Conservation (phyloP, 352 stramenopile genomes). For the Globisporangium paroecandrum region DNA sequence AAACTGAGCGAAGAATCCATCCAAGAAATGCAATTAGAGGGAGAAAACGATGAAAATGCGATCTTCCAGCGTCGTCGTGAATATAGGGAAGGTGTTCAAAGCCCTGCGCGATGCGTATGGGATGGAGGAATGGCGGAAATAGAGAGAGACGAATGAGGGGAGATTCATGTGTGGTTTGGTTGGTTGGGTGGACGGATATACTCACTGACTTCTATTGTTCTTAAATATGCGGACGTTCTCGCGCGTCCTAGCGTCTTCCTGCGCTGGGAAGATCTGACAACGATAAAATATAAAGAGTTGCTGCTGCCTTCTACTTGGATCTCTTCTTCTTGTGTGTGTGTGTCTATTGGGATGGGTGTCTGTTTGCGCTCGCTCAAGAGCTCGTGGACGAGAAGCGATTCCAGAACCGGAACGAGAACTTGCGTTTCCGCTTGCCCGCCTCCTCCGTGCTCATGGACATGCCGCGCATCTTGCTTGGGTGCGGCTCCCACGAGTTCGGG, state of each 20-base stretch:
- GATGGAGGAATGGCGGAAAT: neutral
- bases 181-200: neutral
- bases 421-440: slow-evolving; percentile 54
- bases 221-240: slow-evolving; percentile 9
- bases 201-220: slow-evolving; percentile 13
- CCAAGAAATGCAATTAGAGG: neutral
- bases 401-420: slow-evolving; percentile 76
- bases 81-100: neutral
- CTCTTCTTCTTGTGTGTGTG: slow-evolving; percentile 4
- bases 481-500: slow-evolving; percentile 33
- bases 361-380: slow-evolving; percentile 6
- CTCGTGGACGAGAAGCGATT: slow-evolving; percentile 17
- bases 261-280: neutral
- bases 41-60: neutral
- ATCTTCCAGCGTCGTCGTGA: neutral
- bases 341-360: slow-evolving; percentile 1
- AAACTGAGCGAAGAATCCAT: neutral
- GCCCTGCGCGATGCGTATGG: neutral
- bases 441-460: slow-evolving; percentile 57
- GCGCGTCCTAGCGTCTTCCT: neutral
- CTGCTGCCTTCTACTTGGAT: slow-evolving; percentile 7
- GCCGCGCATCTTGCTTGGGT: slow-evolving; percentile 50
- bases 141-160: neutral
- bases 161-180: too few relatives aligned
- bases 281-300: slow-evolving; percentile 10